Evolutionary conservation across 2,329 filamentous ascomycete genomes (phyloP), one percentile per base, ranked within the genome.

Genomic region (Fusarium xylarioides): DNA sequence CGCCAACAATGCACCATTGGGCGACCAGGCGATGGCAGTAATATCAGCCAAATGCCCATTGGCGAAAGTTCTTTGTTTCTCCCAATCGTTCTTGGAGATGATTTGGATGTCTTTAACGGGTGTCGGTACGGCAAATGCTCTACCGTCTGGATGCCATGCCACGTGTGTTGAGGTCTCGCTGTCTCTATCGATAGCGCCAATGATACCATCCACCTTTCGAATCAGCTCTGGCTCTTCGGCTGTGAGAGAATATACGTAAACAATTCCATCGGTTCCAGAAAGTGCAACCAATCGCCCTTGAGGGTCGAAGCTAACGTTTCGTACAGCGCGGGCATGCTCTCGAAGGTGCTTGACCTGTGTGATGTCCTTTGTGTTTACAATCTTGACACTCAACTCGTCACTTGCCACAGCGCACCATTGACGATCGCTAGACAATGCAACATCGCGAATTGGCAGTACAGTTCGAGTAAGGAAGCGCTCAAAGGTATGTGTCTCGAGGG

Each of bases 401-500:
- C 95, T 98, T n/a, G 95, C 95, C 32, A 98, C 94, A 35, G 96
- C 96, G 73, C 92, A 93, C 95, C 95, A 98, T 77, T 93, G 89
- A 0, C 90, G 88, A 80, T 98, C 93, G 4, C 90, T 89, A 5
- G 94, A 95, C 19, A 99, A 85, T 8, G 93, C 91, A 59, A 99
- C 86, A 80, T 98, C 95, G 78, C 96, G 90, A 37, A 98, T 90
- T 1, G 96, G 94, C 6, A 98, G 85, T n/a, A 94, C 91, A 65
- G 92, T 93, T 73, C 96, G 91, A 32, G 95, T 88, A 56, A 99
- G 88, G 74, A 97, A 92, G 67, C 92, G 91, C 70, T 97, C 93
- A 83, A 97, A 94, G 34, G 86, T 82, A 77, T 91, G 91, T 6
- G 89, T 90, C 63, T 89, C 87, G 55, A 98, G 87, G n/a, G 93